Base-by-base conservation (phyloP, 148 eudicot species). In the Drosera capensis region DNA sequence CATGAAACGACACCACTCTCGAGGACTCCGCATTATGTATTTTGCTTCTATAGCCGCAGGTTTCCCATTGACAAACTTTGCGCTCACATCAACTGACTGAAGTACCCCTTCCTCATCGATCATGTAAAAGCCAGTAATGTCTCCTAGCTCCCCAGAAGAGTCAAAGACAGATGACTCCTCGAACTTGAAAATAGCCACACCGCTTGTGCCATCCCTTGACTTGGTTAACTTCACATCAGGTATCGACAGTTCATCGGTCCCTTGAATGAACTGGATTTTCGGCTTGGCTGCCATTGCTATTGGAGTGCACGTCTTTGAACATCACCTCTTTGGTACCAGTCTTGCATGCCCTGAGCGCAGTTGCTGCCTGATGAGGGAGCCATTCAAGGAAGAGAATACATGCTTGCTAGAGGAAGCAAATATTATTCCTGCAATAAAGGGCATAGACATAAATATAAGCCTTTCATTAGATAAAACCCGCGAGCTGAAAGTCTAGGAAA, bases 91-190 rank as follows among this genome's bases (percentile, higher is more conserved):
- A 28, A 28, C 5, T 5, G 31, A 28, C 31, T 68, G 72, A 31
- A 28, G 11, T 11, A 11, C 11, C 11, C 31, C 31, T 28, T 28
- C 31, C 31, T 0, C 31, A 28, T 11, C 31, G 11, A 11, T 28
- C 31, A 28, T 6, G 31, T 6, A 28, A 28, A 28, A 28, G 0
- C 99, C 99, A 9, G 93, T 80, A 24, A 90, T 90, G 14, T 84
- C 95, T n/a, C 38, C 38, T 2, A 34, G 38, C 13, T 34, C 38
- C 3, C 9, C n/a, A 2, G 95, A 84, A 11, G 99, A 80, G 58
- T 84, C 95, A 48, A 90, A 90, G n/a, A 84, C 93, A 1, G 93
- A 90, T 18, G 95, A 95, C 55, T 84, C 65, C 1, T 72, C 77
- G 43, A 90, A 90, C 47, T 57, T 73, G 71, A 84, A 84, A 46